Conservation (phyloP, 1,284 basidiomycete genomes). For the Irpex sp. region DNA sequence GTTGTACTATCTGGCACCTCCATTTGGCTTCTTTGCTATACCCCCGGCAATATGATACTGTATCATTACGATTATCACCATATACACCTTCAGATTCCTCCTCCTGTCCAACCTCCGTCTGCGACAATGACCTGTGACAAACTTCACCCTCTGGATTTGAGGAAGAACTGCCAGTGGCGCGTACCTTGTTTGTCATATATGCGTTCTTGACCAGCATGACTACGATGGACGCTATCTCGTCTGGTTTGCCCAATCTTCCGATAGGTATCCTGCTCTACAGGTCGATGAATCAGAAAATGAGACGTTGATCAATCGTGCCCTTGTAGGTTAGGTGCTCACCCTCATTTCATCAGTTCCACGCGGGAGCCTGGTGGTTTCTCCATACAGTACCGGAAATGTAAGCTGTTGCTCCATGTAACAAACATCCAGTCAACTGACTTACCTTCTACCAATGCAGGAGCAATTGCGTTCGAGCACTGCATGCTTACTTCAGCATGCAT, state of each 20-base stretch:
- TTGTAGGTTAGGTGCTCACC: constrained; percentile 22
- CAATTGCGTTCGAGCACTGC: constrained; percentile 51
- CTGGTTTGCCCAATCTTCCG: constrained; percentile 45
- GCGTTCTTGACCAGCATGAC: constrained; percentile 44
- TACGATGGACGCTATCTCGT: constrained; percentile 48
- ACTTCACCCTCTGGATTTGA: neutral
- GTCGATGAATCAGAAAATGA: neutral
- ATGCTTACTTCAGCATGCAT: neutral
- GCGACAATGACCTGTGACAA: constrained; percentile 23
- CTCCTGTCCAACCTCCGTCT: constrained; percentile 28
- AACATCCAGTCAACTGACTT: neutral
- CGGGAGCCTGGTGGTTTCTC: constrained; percentile 46
- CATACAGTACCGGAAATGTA: neutral
- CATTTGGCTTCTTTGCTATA: neutral
- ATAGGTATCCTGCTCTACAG: constrained; percentile 43
- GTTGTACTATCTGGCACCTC: neutral
- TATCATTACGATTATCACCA: constrained; percentile 9
- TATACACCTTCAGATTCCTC: constrained; percentile 7
- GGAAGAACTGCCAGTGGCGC: constrained; percentile 3
- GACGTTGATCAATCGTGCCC: neutral
- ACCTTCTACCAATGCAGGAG: constrained; percentile 49
- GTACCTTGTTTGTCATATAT: constrained; percentile 56
- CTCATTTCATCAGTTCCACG: constrained; percentile 30
- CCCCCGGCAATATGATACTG: constrained; percentile 8
- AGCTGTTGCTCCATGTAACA: too few relatives aligned